Percentiles rank a stretch among this genome's conserved stretches.
Evolutionary conservation across 192 early-diverging fungal species (phyloP).

Genomic region (Diversispora epigaea): DNA sequence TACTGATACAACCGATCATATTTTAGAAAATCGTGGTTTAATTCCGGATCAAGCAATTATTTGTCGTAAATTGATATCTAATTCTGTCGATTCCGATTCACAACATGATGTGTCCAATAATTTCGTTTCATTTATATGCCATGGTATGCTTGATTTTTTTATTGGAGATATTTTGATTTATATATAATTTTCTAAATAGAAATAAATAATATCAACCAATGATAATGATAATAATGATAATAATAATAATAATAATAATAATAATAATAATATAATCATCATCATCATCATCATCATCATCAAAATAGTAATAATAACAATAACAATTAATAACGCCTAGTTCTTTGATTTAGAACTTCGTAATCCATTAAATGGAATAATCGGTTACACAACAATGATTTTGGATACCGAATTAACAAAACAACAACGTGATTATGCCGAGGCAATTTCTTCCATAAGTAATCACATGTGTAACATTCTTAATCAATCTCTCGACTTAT

Average conservation of each 20-base stretch:
- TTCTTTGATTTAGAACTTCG: constrained; percentile 11
- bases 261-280: too few relatives aligned
- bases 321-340: too few relatives aligned
- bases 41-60: background rate
- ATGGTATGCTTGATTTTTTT: background rate
- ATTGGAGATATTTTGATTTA: background rate
- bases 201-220: too few relatives aligned
- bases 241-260: too few relatives aligned
- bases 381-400: background rate
- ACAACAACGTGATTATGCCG: background rate
- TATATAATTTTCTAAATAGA: too few relatives aligned
- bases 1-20: background rate
- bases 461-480: constrained; percentile 3
- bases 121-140: background rate
- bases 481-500: constrained; percentile 10
- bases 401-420: background rate
- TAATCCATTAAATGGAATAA: constrained; percentile 11
- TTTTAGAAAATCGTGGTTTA: background rate
- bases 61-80: background rate
- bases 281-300: too few relatives aligned
- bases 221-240: too few relatives aligned
- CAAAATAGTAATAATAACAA: too few relatives aligned
- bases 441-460: constrained; percentile 3
- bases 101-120: background rate
- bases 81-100: background rate